phyloP scores from a whole-genome alignment of 2,329 filamentous ascomycete species.

The Zalaria sp. region DNA sequence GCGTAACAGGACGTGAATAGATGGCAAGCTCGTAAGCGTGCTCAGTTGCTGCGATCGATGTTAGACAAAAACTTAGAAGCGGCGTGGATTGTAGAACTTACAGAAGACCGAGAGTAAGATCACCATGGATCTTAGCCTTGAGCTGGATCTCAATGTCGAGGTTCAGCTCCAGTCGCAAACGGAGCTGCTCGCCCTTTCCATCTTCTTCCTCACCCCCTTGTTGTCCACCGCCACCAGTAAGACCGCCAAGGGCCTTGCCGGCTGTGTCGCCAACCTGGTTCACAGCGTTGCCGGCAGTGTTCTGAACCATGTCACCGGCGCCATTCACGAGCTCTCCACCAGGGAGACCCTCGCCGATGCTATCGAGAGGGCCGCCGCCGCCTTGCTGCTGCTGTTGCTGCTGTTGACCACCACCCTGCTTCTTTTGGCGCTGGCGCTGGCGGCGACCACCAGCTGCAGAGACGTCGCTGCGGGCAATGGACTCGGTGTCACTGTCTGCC shows the following conservation, averaged over 20 bases:
- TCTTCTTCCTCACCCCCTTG: slow-evolving; percentile 20
- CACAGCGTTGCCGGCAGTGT: slow-evolving; percentile 34
- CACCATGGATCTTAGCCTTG: slow-evolving; percentile 52
- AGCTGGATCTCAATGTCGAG: slow-evolving; percentile 49
- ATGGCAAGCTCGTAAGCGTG: too few species aligned
- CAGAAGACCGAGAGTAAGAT: slow-evolving; percentile 44
- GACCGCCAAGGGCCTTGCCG: slow-evolving; percentile 31
- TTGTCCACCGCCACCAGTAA: slow-evolving; percentile 25
- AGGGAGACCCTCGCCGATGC: slow-evolving; percentile 39
- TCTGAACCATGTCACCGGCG: slow-evolving; percentile 41
- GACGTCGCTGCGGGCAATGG: slow-evolving; percentile 38
- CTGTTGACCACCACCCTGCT: slow-evolving; percentile 22
- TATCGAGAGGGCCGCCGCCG: slow-evolving; percentile 35
- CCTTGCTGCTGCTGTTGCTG: slow-evolving; percentile 25
- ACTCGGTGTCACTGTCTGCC: slow-evolving; percentile 38
- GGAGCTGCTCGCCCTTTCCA: slow-evolving; percentile 35
- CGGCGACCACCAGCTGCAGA: slow-evolving; percentile 40
- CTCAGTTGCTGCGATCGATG: neutral
- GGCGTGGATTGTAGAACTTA: slow-evolving; percentile 16
- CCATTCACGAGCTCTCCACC: slow-evolving; percentile 38
- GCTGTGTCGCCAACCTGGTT: slow-evolving; percentile 29
- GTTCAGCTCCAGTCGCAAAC: slow-evolving; percentile 44
- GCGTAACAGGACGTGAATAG: too few species aligned
- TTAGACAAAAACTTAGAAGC: neutral
- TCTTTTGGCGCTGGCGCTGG: slow-evolving; percentile 39